phyloP scores from a whole-genome alignment of 2,329 filamentous ascomycete genomes.

The Cytospora schulzeri region DNA sequence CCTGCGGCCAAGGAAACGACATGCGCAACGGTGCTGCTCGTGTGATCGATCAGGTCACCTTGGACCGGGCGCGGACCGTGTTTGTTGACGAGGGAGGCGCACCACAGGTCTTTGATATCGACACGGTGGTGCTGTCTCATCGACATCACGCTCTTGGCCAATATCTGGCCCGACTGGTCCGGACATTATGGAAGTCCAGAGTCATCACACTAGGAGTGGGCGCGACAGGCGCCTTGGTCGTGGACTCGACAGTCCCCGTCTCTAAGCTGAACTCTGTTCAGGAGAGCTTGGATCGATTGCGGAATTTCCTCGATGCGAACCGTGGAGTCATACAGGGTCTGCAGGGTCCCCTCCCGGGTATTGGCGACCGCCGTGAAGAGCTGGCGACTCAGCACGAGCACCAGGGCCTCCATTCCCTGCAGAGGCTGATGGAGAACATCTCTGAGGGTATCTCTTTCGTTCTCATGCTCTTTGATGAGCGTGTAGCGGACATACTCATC shows the following conservation, averaged over 20 bases:
- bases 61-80: conserved; percentile 80
- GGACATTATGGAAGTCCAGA: conserved; percentile 81
- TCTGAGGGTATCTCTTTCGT: conserved; percentile 97
- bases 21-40: conserved; percentile 69
- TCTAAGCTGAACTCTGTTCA: conserved; percentile 76
- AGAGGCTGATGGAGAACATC: conserved; percentile 84
- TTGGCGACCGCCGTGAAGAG: conserved; percentile 84
- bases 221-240: conserved; percentile 60
- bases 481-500: conserved; percentile 82
- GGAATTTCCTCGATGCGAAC: conserved; percentile 84
- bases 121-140: conserved; percentile 84
- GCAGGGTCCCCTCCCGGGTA: conserved; percentile 80
- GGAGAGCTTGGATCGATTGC: conserved; percentile 75
- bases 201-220: conserved; percentile 63
- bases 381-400: conserved; percentile 92
- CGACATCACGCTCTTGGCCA: conserved; percentile 85
- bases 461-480: conserved; percentile 90
- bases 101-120: conserved; percentile 78
- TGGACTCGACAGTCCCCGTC: conserved; percentile 67
- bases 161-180: conserved; percentile 85
- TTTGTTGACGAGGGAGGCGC: conserved; percentile 94
- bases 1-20: conserved; percentile 90
- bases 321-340: conserved; percentile 90
- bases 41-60: conserved; percentile 79
- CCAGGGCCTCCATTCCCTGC: conserved; percentile 82